Evolutionary conservation across 2,329 filamentous ascomycete species (phyloP).

Genomic region (Magnaporthiopsis rhizophila): DNA sequence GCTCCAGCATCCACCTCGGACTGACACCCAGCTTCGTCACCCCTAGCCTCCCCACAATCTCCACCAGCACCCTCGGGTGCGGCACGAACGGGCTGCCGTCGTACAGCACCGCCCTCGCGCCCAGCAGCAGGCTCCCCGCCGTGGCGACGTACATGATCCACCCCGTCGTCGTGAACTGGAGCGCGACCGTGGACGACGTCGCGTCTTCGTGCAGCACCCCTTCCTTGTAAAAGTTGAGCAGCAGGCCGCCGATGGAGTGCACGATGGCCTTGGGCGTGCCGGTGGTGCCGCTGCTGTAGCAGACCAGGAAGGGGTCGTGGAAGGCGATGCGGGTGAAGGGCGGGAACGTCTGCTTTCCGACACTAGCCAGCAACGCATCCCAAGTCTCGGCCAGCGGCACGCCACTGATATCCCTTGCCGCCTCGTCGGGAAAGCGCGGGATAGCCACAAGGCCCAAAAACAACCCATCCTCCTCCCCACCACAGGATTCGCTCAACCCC

Average conservation of each 20-base stretch:
- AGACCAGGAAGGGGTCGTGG: constrained; percentile 68
- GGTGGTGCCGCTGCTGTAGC: constrained; percentile 75
- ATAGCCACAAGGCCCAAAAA: constrained; percentile 60
- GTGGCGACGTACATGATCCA: constrained; percentile 83
- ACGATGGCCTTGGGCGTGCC: constrained; percentile 82
- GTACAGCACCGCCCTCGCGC: constrained; percentile 61
- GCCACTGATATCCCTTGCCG: constrained; percentile 48
- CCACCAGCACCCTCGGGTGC: constrained; percentile 54
- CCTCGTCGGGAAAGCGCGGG: constrained; percentile 49
- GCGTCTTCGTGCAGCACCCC: constrained; percentile 39
- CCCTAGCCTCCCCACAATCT: constrained; percentile 51
- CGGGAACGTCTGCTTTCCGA: constrained; percentile 14
- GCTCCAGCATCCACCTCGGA: constrained; percentile 67
- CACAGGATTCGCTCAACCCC: constrained; percentile 50
- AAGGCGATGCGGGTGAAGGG: constrained; percentile 58
- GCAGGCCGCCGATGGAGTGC: constrained; percentile 60
- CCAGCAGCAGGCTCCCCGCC: constrained; percentile 50
- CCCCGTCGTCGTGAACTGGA: constrained; percentile 60
- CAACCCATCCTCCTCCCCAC: too few relatives aligned
- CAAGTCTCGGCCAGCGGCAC: constrained; percentile 41
- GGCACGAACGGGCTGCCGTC: constrained; percentile 77
- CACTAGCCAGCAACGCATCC: constrained; percentile 15
- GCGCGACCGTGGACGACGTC: constrained; percentile 28
- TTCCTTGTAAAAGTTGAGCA: constrained; percentile 54
- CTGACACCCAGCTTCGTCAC: constrained; percentile 70